phyloP scores from a whole-genome alignment of 2,329 filamentous ascomycete species.

The Neonectria coccinea region DNA sequence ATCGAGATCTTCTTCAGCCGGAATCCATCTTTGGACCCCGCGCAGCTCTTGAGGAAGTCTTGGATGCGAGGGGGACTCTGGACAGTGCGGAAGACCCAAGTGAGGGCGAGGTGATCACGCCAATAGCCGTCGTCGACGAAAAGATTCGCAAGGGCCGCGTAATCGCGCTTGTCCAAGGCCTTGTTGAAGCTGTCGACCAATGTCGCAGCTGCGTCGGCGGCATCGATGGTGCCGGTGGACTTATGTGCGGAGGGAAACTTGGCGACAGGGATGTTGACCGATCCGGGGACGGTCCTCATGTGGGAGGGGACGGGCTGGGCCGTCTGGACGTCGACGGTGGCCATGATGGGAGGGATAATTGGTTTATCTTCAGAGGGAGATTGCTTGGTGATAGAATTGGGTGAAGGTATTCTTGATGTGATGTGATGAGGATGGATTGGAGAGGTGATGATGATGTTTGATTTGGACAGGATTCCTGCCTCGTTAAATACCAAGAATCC shows the following conservation, averaged over 20 bases:
- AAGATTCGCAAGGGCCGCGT: constrained; percentile 45
- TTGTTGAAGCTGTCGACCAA: constrained; percentile 57
- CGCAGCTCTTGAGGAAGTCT: constrained; percentile 51
- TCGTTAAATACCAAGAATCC: constrained; percentile 8
- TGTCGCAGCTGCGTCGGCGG: constrained; percentile 52
- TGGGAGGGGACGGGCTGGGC: constrained; percentile 42
- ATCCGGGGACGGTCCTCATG: constrained; percentile 58
- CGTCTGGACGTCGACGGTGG: constrained; percentile 34
- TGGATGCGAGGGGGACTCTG: constrained; percentile 56
- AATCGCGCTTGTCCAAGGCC: constrained; percentile 52
- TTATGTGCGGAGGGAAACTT: constrained; percentile 53
- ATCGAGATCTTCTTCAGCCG: constrained; percentile 58
- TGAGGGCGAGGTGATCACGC: constrained; percentile 68
- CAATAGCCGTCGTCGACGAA: constrained; percentile 61
- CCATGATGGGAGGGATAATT: constrained; percentile 30
- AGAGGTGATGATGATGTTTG: not conserved
- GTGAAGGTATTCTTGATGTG: constrained; percentile 13
- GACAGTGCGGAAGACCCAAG: constrained; percentile 67
- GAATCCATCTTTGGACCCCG: constrained; percentile 51
- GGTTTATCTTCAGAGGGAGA: not conserved
- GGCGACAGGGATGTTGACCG: constrained; percentile 64
- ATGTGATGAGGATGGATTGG: constrained; percentile 1
- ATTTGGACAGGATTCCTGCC: not conserved
- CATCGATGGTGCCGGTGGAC: constrained; percentile 48
- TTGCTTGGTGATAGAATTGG: constrained; percentile 26